Conservation (phyloP, 352 stramenopile genomes). For the Lagenidium giganteum region DNA sequence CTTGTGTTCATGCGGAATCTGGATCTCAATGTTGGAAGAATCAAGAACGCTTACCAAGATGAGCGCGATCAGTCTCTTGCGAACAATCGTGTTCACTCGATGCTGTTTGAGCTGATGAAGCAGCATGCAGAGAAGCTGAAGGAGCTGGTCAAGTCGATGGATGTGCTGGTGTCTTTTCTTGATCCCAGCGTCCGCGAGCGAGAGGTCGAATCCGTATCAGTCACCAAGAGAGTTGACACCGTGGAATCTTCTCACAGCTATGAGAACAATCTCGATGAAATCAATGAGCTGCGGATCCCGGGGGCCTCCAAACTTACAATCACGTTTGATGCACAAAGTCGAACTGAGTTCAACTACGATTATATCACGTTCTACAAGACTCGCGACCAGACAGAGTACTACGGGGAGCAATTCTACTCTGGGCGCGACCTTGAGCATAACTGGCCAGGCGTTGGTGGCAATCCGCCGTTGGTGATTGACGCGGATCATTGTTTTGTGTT, state of each 20-base stretch:
- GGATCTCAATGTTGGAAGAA: not conserved
- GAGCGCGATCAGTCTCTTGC: slow-evolving; percentile 10
- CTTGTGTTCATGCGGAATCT: too few species aligned
- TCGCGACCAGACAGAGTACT: slow-evolving; percentile 39
- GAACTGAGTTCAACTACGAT: slow-evolving; percentile 87
- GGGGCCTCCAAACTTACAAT: slow-evolving; percentile 73
- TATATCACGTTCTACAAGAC: slow-evolving; percentile 87
- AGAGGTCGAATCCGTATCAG: slow-evolving; percentile 35
- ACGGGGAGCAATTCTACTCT: slow-evolving; percentile 70
- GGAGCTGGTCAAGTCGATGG: slow-evolving; percentile 29
- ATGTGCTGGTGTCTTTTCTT: slow-evolving; percentile 23
- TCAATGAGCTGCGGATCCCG: slow-evolving; percentile 65
- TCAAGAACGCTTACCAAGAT: too few species aligned
- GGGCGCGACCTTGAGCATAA: slow-evolving; percentile 71
- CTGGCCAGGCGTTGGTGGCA: slow-evolving; percentile 67
- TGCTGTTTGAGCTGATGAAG: slow-evolving; percentile 12
- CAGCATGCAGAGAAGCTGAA: slow-evolving; percentile 23
- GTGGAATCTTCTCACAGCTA: slow-evolving; percentile 85
- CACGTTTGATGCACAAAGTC: slow-evolving; percentile 70
- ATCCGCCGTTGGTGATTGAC: slow-evolving; percentile 68
- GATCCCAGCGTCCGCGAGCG: slow-evolving; percentile 22
- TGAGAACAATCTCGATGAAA: slow-evolving; percentile 66
- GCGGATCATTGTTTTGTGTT: slow-evolving; percentile 75
- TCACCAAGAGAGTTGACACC: slow-evolving; percentile 37
- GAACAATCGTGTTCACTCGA: not conserved